phyloP scores from a whole-genome alignment of 164 flowering plant genomes.

The Vitis amurensis region DNA sequence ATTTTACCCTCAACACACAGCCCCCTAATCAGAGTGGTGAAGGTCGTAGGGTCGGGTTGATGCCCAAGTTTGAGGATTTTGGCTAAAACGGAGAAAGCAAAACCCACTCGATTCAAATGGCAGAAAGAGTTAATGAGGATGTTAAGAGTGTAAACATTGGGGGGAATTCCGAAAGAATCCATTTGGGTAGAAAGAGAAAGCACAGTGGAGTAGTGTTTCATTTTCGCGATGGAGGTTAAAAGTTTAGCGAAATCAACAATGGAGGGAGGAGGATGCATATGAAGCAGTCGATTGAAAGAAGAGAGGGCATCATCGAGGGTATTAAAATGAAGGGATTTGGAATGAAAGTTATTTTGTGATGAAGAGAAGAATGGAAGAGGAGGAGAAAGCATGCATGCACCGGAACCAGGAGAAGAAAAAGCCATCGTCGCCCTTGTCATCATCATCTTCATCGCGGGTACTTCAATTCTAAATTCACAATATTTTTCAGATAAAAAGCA shows the following conservation, averaged over 20 bases:
- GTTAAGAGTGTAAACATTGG: conserved; percentile 2
- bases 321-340: background rate
- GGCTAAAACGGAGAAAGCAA: conserved; percentile 4
- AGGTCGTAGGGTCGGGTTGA: background rate
- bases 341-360: too few species aligned
- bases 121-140: conserved; percentile 15
- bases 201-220: conserved; percentile 13
- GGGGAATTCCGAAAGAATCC: background rate
- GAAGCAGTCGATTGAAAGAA: conserved; percentile 3
- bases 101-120: conserved; percentile 2
- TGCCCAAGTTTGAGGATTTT: background rate
- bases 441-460: too few species aligned
- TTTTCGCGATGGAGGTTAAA: background rate
- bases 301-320: conserved; percentile 5
- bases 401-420: too few species aligned
- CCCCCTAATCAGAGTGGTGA: conserved; percentile 5
- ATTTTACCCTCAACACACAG: conserved; percentile 8
- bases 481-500: too few species aligned
- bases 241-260: conserved; percentile 1
- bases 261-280: conserved; percentile 8
- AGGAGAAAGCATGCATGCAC: too few species aligned
- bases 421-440: too few species aligned
- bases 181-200: background rate
- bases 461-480: too few species aligned
- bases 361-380: too few species aligned